These are phyloP conservation scores for Mucor saturninus DNA, from an alignment of 371 early-diverging fungal species.

Conservation along the genomic window DNA sequence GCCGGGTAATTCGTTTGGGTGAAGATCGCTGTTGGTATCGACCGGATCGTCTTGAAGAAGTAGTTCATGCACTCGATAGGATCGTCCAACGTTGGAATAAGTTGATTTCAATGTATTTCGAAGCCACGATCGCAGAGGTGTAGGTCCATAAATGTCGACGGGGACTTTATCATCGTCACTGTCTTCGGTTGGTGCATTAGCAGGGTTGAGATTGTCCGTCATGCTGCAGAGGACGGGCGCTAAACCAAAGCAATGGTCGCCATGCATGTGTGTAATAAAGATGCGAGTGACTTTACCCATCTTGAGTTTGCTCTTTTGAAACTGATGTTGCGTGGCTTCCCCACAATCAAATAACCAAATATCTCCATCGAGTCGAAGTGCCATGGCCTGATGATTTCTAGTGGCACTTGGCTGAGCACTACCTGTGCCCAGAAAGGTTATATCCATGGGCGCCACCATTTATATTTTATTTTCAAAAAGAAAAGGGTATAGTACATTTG, in stretches of 20 bases:
- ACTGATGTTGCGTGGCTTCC: slow-evolving; percentile 75
- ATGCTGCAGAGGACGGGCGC: slow-evolving; percentile 61
- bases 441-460: slow-evolving; percentile 49
- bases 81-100: slow-evolving; percentile 40
- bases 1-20: slow-evolving; percentile 50
- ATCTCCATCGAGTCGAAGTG: slow-evolving; percentile 56
- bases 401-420: slow-evolving; percentile 74
- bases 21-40: slow-evolving; percentile 28
- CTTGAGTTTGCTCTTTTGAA: slow-evolving; percentile 50
- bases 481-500: too few species aligned
- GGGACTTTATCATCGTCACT: too few species aligned
- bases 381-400: slow-evolving; percentile 72
- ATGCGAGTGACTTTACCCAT: slow-evolving; percentile 52
- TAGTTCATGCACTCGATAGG: slow-evolving; percentile 56
- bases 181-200: slow-evolving; percentile 12
- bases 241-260: slow-evolving; percentile 67
- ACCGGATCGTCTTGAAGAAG: slow-evolving; percentile 28
- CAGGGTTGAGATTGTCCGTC: slow-evolving; percentile 42
- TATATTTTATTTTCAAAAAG: neutral
- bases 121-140: slow-evolving; percentile 54
- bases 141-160: slow-evolving; percentile 63
- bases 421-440: slow-evolving; percentile 72
- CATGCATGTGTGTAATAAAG: slow-evolving; percentile 70
- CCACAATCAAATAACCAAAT: slow-evolving; percentile 78
- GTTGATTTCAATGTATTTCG: slow-evolving; percentile 51